These are phyloP conservation scores for Wallacemonas sp. DNA, from an alignment of 208 protist species.

Conservation along the genomic window DNA sequence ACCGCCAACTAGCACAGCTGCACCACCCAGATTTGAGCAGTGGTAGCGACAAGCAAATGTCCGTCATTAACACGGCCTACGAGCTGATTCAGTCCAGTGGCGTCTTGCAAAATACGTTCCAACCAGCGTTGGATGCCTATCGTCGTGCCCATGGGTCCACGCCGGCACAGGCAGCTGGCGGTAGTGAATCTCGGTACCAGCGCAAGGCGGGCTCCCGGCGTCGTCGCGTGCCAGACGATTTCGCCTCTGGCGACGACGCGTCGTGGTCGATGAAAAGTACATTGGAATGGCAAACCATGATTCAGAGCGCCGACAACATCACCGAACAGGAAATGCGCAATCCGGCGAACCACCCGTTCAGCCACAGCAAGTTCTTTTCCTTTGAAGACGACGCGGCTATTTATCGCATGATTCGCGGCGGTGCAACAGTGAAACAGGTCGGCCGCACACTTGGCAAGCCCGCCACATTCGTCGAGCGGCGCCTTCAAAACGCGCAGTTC, in stretches of 20 bases:
- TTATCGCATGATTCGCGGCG: conserved; percentile 84
- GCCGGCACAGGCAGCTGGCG: not conserved
- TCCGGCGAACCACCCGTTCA: conserved; percentile 87
- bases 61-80: conserved; percentile 88
- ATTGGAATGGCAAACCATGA: conserved; percentile 73
- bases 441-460: conserved; percentile 82
- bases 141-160: not conserved
- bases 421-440: conserved; percentile 75
- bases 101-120: conserved; percentile 27
- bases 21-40: conserved; percentile 89
- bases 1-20: conserved; percentile 79
- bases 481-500: conserved; percentile 88
- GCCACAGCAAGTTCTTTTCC: conserved; percentile 84
- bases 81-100: conserved; percentile 77
- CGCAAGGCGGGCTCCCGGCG: conserved; percentile 48
- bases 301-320: conserved; percentile 45
- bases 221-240: conserved; percentile 73
- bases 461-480: conserved; percentile 76
- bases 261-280: conserved; percentile 79
- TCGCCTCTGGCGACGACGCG: conserved; percentile 73
- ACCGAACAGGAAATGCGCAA: conserved; percentile 69
- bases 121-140: not conserved
- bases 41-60: conserved; percentile 86
- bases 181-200: conserved; percentile 24
- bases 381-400: conserved; percentile 83